Percentiles rank a stretch among this genome's conserved stretches.
phyloP scores from a whole-genome alignment of 495 filamentous ascomycete species.

The Venustampulla echinocandica region DNA sequence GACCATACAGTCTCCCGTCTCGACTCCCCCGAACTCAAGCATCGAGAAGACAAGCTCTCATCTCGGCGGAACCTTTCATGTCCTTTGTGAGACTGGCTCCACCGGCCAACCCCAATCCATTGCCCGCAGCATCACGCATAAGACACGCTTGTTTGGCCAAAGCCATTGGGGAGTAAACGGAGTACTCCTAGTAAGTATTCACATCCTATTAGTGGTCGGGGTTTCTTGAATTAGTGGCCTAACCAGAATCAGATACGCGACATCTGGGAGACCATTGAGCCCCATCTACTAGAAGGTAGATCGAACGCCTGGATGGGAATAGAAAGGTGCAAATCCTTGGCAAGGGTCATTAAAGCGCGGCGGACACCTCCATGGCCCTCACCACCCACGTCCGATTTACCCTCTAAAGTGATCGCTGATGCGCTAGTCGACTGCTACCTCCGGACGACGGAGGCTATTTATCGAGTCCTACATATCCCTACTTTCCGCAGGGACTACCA shows the following conservation, averaged over 20 bases:
- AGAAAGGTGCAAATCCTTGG: constrained; percentile 36
- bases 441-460: constrained; percentile 34
- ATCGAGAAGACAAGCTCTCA: constrained; percentile 14
- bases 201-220: too few relatives aligned
- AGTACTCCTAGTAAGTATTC: constrained; percentile 32
- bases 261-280: constrained; percentile 32
- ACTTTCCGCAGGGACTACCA: constrained; percentile 45
- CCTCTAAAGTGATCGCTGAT: constrained; percentile 38
- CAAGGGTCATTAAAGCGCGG: constrained; percentile 36
- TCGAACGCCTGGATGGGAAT: constrained; percentile 26
- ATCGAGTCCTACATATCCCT: constrained; percentile 49
- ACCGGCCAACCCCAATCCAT: constrained; percentile 20
- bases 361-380: constrained; percentile 36
- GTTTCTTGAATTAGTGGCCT: background rate
- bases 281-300: constrained; percentile 26
- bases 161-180: constrained; percentile 47
- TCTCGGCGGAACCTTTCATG: background rate
- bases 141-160: constrained; percentile 41
- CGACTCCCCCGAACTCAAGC: too few relatives aligned
- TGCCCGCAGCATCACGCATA: constrained; percentile 36
- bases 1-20: constrained; percentile 10
- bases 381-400: constrained; percentile 30
- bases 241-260: constrained; percentile 39
- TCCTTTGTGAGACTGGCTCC: background rate
- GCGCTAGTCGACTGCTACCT: constrained; percentile 38